Evolutionary conservation across 108 stramenopile species (phyloP).

Genomic region (Pseudonitzschia pungens): DNA sequence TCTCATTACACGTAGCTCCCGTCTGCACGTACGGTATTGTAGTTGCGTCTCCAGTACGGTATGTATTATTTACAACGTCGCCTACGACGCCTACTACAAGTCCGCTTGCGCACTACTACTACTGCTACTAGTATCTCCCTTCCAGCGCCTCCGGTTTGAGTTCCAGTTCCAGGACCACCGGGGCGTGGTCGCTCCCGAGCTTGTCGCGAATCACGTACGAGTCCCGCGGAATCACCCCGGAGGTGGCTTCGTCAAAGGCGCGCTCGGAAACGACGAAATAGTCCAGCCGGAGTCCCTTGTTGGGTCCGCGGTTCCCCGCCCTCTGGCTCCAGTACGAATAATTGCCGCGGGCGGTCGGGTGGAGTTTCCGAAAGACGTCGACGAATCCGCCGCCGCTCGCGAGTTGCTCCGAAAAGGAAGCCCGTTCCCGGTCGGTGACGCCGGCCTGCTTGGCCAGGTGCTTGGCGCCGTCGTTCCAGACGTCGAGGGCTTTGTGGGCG

Average conservation of each 20-base stretch:
- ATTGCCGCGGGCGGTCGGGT: constrained; percentile 80
- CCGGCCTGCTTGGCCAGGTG: constrained; percentile 89
- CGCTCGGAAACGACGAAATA: constrained; percentile 82
- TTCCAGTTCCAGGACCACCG: constrained; percentile 78
- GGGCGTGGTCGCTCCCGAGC: constrained; percentile 85
- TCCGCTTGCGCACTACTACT: too few relatives aligned
- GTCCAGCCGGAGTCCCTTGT: constrained; percentile 91
- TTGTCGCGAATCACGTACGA: constrained; percentile 76
- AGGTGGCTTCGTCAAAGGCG: constrained; percentile 58
- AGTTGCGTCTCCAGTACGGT: too few relatives aligned
- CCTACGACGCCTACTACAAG: too few relatives aligned
- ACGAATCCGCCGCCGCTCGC: constrained; percentile 72
- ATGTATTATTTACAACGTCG: too few relatives aligned
- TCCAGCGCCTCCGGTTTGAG: constrained; percentile 28
- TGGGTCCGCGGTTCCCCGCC: constrained; percentile 86
- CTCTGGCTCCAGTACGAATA: constrained; percentile 91
- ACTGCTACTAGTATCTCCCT: too few relatives aligned
- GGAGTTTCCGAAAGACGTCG: constrained; percentile 87
- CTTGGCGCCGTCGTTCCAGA: constrained; percentile 93
- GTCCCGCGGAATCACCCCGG: constrained; percentile 70
- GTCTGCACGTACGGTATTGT: too few relatives aligned
- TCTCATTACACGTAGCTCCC: too few relatives aligned
- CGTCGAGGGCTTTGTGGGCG: constrained; percentile 80
- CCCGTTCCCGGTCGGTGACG: constrained; percentile 84
- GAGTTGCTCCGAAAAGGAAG: constrained; percentile 75